Evolutionary conservation across 2,329 filamentous ascomycete species (phyloP), one percentile per base, ranked within the genome.

Genomic region (Fusarium dimerum): DNA sequence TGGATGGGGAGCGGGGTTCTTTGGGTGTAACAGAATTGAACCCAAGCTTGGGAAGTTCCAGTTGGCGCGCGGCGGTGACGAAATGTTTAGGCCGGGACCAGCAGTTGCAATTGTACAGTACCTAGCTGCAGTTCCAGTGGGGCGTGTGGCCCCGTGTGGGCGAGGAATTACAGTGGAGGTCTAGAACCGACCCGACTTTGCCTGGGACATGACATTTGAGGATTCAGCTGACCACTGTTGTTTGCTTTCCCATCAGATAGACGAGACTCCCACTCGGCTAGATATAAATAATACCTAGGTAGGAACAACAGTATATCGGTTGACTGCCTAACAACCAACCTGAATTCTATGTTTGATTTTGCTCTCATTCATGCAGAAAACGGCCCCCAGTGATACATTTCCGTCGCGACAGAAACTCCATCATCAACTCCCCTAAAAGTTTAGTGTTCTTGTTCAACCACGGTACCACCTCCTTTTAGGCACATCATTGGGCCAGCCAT

Each of bases 51-150:
- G n/a, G 34, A 51, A 53, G 51, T 57, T 46, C 57, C 51, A 58
- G 54, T 56, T 54, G 50, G 62, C 53, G 57, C 45, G 54, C 62
- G 47, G 62, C 57, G 62, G 62, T 65, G 62, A 65, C 62, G 62
- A 62, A 65, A 65, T 63, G 47, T n/a, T n/a, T n/a, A n/a, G n/a
- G n/a, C n/a, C n/a, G n/a, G n/a, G n/a, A n/a, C n/a, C n/a, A n/a
- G n/a, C n/a, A n/a, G n/a, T n/a, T n/a, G n/a, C n/a, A n/a, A n/a
- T n/a, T n/a, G n/a, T n/a, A n/a, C n/a, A 47, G 51, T 32, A 48
- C 48, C 45, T 34, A 48, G 44, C 26, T 18, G 40, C 36, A 32
- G 40, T 26, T 18, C 16, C 32, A 40, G 16, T 30, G 48, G 48
- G 29, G 16, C 45, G 17, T 29, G 41, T 52, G 30, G 42, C 43